Conservation (phyloP, 192 early-diverging fungal species). For the Pilaira anomala region DNA sequence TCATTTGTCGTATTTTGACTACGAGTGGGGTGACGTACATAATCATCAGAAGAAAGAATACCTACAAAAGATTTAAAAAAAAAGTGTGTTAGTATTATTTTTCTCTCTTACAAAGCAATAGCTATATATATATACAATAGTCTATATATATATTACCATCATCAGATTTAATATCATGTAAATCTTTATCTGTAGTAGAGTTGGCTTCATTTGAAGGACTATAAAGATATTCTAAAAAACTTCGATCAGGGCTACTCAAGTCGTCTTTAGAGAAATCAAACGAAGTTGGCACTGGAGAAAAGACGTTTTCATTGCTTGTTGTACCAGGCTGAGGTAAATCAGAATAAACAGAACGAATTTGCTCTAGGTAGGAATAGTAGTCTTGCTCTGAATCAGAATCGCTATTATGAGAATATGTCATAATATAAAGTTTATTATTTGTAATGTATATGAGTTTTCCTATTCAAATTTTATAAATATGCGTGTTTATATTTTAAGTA, state of each 20-base stretch:
- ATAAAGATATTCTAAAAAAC: neutral
- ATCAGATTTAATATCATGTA: conserved; percentile 1
- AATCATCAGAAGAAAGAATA: conserved; percentile 2
- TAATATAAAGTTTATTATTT: too few species aligned
- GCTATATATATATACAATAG: too few species aligned
- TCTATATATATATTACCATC: too few species aligned
- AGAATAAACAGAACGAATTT: neutral
- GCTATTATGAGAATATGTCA: neutral
- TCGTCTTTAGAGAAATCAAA: neutral
- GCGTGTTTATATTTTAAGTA: neutral
- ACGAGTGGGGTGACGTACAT: conserved; percentile 38
- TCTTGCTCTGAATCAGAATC: neutral
- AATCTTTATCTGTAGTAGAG: conserved; percentile 6
- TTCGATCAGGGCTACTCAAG: neutral
- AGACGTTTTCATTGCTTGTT: neutral
- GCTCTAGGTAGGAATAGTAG: neutral
- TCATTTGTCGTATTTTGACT: conserved; percentile 32
- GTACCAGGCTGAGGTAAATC: neutral
- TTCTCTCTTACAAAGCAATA: too few species aligned
- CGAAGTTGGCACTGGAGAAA: neutral
- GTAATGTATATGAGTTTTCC: neutral
- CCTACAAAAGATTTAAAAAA: neutral
- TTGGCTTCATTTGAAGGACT: neutral
- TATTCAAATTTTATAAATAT: neutral
- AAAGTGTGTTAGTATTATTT: too few species aligned